phyloP scores from a whole-genome alignment of 805 yeast genomes.

The Nakazawaea wickerhamii region DNA sequence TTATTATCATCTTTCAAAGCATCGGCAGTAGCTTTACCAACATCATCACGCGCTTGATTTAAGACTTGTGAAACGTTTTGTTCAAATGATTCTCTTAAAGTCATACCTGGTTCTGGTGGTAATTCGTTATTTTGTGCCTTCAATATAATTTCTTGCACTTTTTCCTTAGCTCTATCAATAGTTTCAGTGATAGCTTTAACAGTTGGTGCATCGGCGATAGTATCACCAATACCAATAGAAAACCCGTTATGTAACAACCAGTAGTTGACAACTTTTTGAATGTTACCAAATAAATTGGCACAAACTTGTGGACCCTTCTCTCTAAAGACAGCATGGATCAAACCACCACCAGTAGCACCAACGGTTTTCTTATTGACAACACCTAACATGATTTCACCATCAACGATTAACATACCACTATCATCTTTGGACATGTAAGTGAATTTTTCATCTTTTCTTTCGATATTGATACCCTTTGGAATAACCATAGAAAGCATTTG shows the following conservation, averaged over 20 bases:
- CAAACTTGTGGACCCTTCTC: constrained; percentile 93
- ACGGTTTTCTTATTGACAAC: constrained; percentile 97
- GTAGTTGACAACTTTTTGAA: constrained; percentile 92
- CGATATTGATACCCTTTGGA: constrained; percentile 93
- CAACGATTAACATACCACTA: constrained; percentile 90
- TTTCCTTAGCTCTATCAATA: constrained; percentile 85
- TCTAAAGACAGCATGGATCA: constrained; percentile 94
- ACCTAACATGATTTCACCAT: constrained; percentile 97
- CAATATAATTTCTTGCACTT: constrained; percentile 88
- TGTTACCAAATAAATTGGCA: constrained; percentile 84
- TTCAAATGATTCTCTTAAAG: constrained; percentile 96
- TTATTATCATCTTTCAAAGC: constrained; percentile 90
- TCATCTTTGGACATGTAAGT: constrained; percentile 83
- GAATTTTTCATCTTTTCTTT: constrained; percentile 87
- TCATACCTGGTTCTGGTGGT: constrained; percentile 99
- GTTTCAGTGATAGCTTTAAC: constrained; percentile 93
- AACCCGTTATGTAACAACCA: constrained; percentile 97
- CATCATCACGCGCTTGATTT: constrained; percentile 98
- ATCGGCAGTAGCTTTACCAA: constrained; percentile 98
- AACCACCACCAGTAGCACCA: constrained; percentile 97
- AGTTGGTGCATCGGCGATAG: constrained; percentile 96
- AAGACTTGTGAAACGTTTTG: constrained; percentile 92
- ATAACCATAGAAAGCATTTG: constrained; percentile 88
- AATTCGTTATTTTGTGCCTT: constrained; percentile 87
- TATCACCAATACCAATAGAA: constrained; percentile 99